These are phyloP conservation scores for Phlyctochytrium bullatum DNA, from an alignment of 192 early-diverging fungal genomes.

Conservation along the genomic window DNA sequence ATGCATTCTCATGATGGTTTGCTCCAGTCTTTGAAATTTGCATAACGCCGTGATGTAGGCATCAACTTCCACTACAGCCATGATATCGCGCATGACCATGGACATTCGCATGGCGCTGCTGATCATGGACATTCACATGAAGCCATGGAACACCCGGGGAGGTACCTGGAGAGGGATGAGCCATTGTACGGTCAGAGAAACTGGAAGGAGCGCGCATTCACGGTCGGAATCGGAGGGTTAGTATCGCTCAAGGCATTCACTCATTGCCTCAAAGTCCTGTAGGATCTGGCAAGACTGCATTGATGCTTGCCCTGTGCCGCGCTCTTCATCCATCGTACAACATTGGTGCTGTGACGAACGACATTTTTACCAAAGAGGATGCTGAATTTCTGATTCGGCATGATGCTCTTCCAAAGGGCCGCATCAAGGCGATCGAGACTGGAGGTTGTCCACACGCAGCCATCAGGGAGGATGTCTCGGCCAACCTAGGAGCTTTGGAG, in stretches of 20 bases:
- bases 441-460: slow-evolving; percentile 97
- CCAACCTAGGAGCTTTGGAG: slow-evolving; percentile 89
- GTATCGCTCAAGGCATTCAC: slow-evolving; percentile 12
- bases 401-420: slow-evolving; percentile 80
- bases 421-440: slow-evolving; percentile 93
- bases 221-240: slow-evolving; percentile 90
- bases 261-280: slow-evolving; percentile 66
- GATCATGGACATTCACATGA: slow-evolving; percentile 95
- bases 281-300: slow-evolving; percentile 91
- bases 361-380: slow-evolving; percentile 96
- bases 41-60: not conserved
- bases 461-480: slow-evolving; percentile 92
- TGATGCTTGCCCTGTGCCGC: slow-evolving; percentile 88
- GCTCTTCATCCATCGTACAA: slow-evolving; percentile 75
- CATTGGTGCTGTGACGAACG: slow-evolving; percentile 93
- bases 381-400: slow-evolving; percentile 91
- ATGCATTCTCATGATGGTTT: slow-evolving; percentile 29
- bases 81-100: slow-evolving; percentile 34
- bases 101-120: slow-evolving; percentile 20
- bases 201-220: slow-evolving; percentile 91
- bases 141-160: slow-evolving; percentile 81
- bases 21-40: not conserved
- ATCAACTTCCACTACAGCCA: slow-evolving; percentile 9
- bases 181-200: slow-evolving; percentile 65
- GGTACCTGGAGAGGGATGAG: slow-evolving; percentile 67